A percentile compares a stretch with the other conserved stretches of the same genome.
Evolutionary conservation across 495 filamentous ascomycete species (phyloP).

Genomic region (Tuber aestivum): DNA sequence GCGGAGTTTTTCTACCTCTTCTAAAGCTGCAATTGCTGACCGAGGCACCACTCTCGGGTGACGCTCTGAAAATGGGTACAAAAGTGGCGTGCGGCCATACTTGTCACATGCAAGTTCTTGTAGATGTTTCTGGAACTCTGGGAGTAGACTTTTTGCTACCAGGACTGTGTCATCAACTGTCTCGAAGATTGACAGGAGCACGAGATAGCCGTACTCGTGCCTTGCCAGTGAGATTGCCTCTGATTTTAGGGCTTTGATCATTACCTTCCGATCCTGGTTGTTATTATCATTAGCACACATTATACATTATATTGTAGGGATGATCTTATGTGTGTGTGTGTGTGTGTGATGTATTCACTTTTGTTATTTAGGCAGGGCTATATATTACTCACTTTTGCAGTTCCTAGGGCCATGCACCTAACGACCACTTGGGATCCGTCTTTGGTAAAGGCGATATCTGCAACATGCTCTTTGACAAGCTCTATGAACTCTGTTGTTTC

Average conservation of each 20-base stretch:
- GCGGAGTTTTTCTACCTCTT: slow-evolving; percentile 68
- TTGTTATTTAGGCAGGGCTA: background rate
- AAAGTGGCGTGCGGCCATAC: slow-evolving; percentile 63
- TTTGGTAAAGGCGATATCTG: slow-evolving; percentile 92
- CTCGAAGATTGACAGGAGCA: slow-evolving; percentile 78
- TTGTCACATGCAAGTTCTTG: slow-evolving; percentile 33
- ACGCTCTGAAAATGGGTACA: slow-evolving; percentile 75
- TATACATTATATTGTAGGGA: background rate
- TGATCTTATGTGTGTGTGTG: background rate
- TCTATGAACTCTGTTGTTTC: slow-evolving; percentile 85
- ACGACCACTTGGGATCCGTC: slow-evolving; percentile 78
- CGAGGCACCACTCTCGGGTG: slow-evolving; percentile 65
- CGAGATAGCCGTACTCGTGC: slow-evolving; percentile 69
- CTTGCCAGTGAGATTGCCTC: slow-evolving; percentile 77
- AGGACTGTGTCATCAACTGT: slow-evolving; percentile 89
- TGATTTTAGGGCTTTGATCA: slow-evolving; percentile 71
- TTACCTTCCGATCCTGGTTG: slow-evolving; percentile 67
- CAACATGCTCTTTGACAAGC: slow-evolving; percentile 81
- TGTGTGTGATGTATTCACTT: background rate
- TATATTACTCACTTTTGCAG: slow-evolving; percentile 55
- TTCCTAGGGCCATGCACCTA: slow-evolving; percentile 71
- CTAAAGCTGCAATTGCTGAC: slow-evolving; percentile 58
- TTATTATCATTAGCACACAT: slow-evolving; percentile 14
- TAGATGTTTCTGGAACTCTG: slow-evolving; percentile 59
- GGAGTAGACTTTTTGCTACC: slow-evolving; percentile 74